phyloP scores from a whole-genome alignment of 306 rosid genomes.

The Calophaca sinica region DNA sequence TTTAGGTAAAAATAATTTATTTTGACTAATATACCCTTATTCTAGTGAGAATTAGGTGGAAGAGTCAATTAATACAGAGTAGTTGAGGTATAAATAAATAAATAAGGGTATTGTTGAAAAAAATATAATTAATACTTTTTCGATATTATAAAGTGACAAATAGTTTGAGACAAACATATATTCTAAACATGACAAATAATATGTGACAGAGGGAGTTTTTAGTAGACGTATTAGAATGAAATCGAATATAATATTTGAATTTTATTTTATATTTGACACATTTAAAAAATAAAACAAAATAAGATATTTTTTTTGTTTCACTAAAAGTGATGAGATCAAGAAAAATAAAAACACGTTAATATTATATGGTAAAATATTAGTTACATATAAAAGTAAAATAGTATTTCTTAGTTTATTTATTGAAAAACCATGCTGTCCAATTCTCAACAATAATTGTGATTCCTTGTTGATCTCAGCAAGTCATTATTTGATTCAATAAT shows the following conservation, averaged over 20 bases:
- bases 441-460: conserved; percentile 52
- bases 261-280: not conserved
- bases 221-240: not conserved
- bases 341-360: not conserved
- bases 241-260: not conserved
- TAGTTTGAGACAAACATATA: too few relatives aligned
- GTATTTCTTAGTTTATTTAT: conserved; percentile 8
- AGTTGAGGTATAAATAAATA: too few relatives aligned
- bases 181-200: too few relatives aligned
- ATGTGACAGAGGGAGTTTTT: too few relatives aligned
- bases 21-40: too few relatives aligned
- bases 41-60: too few relatives aligned
- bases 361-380: not conserved
- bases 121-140: too few relatives aligned
- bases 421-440: conserved; percentile 10
- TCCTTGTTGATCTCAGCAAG: conserved; percentile 38
- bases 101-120: too few relatives aligned
- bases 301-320: not conserved
- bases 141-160: too few relatives aligned
- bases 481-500: conserved; percentile 29
- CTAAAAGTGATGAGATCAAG: not conserved
- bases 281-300: not conserved
- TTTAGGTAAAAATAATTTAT: too few relatives aligned
- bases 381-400: not conserved
- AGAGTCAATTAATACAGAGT: too few relatives aligned